phyloP scores from a whole-genome alignment of 768 basidiomycete genomes.

The Trichaptum fuscoviolaceum region DNA sequence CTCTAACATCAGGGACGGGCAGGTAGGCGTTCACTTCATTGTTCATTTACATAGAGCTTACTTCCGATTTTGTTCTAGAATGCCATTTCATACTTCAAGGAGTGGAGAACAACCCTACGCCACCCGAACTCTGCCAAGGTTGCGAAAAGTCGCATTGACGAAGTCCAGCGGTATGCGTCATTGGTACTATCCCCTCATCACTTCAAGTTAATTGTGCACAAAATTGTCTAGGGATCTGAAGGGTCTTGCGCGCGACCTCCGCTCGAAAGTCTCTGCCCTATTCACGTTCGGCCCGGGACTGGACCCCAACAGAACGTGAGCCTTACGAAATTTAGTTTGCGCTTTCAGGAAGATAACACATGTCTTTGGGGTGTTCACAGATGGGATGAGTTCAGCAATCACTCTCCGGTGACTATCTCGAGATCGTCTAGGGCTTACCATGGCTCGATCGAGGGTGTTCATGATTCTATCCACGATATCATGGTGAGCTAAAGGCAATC shows the following conservation, averaged over 20 bases:
- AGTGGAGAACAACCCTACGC: not conserved
- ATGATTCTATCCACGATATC: not conserved
- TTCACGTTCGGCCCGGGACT: not conserved
- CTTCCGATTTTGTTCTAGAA: not conserved
- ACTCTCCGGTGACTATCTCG: conserved; percentile 17
- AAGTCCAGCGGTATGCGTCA: not conserved
- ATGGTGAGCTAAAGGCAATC: not conserved
- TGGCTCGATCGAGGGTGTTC: conserved; percentile 20
- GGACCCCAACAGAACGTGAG: not conserved
- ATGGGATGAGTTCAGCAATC: conserved; percentile 27
- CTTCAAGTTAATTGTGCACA: not conserved
- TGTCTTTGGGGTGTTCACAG: conserved; percentile 12
- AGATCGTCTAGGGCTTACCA: conserved; percentile 10
- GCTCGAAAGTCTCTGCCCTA: not conserved
- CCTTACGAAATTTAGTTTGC: not conserved
- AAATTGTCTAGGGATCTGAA: not conserved
- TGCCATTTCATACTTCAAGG: not conserved
- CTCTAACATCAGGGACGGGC: not conserved
- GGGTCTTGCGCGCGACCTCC: not conserved
- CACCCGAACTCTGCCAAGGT: not conserved
- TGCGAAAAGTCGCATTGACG: not conserved
- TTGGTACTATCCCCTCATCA: not conserved
- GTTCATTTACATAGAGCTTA: not conserved
- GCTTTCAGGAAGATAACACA: conserved; percentile 1
- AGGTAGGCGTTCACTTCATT: not conserved